Conservation (phyloP, 176 grass and related monocot genomes). For the Carex scoparia region DNA sequence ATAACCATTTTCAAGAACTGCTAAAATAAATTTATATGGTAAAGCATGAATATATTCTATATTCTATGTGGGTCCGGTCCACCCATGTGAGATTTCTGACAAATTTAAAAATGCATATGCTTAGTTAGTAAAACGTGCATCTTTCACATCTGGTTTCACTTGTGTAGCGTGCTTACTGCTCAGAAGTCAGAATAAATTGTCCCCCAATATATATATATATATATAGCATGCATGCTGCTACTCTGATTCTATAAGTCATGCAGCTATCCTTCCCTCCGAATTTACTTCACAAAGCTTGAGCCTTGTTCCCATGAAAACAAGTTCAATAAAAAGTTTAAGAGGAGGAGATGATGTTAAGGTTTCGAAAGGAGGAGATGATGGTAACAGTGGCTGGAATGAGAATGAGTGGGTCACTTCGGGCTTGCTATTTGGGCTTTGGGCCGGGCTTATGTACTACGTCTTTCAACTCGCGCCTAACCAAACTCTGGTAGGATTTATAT, state of each 20-base stretch:
- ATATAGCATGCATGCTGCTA: constrained; percentile 12
- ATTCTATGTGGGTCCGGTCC: too few species aligned
- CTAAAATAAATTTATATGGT: neutral
- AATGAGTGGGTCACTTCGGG: constrained; percentile 55
- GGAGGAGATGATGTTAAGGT: neutral
- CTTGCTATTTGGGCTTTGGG: constrained; percentile 78
- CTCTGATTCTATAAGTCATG: constrained; percentile 7
- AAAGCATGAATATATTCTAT: too few species aligned
- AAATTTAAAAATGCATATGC: neutral
- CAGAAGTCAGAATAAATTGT: neutral
- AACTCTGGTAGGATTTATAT: constrained; percentile 50
- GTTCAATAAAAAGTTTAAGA: neutral
- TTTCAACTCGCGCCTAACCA: constrained; percentile 72
- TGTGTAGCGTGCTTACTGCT: neutral
- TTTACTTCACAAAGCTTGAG: neutral
- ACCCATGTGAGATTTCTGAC: too few species aligned
- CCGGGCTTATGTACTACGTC: constrained; percentile 74
- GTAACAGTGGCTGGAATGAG: constrained; percentile 4
- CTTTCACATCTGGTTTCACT: neutral
- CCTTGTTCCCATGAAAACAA: neutral
- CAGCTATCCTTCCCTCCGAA: constrained; percentile 17
- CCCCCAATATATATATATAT: too few species aligned
- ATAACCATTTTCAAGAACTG: neutral
- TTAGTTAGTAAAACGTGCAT: too few species aligned
- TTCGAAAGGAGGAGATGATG: neutral